Base-by-base conservation (phyloP, 495 filamentous ascomycete genomes). In the Penicillium dipodomyicola region DNA sequence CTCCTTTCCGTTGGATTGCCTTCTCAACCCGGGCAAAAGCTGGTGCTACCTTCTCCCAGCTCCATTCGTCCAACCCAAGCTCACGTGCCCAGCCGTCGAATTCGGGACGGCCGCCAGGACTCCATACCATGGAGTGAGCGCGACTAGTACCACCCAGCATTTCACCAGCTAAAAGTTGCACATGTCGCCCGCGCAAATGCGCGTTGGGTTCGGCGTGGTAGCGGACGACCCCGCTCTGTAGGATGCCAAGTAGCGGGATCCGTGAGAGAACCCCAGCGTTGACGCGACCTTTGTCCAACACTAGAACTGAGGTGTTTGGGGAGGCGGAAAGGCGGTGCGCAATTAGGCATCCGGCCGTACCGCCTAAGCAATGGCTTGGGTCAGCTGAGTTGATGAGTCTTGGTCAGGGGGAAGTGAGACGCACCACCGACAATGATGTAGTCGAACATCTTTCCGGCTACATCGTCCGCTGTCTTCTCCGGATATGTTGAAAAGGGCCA, bases 381-480 rank as follows among this genome's bases (percentile, higher is more conserved):
- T 47, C 4, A 29, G 14, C 8, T 11, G 15, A 15, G 9, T 15
- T 27, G 25, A 29, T 47, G 27, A 10, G 14, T 29, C 30, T 14
- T 11, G 12, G 20, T 45, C 22, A 15, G 20, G 19, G 42, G 23
- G 22, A 7, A 37, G 23, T n/a, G 44, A 15, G 14, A 32, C 44
- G 15, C 15, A 47, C 44, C 44, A 27, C 44, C 44, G 15, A 47
- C 44, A 29, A 47, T n/a, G 25, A 47, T 47, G n/a, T 47, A 47
- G 25, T 47, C 44, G 44, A 29, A 47, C 14, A 27, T 47, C 23
- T 47, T 23, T 27, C 44, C 44, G 3, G 44, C 5, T 29, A 47
- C 15, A 15, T 47, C 44, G n/a, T 7, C 17, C 9, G 15, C 23
- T 29, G 44, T 47, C 14, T 27, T 47, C 15, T 47, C 44, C 1